Percentiles rank a stretch among this genome's conserved stretches.
Evolutionary conservation across 2,329 filamentous ascomycete species (phyloP).

Genomic region (Penicillium frequentans): DNA sequence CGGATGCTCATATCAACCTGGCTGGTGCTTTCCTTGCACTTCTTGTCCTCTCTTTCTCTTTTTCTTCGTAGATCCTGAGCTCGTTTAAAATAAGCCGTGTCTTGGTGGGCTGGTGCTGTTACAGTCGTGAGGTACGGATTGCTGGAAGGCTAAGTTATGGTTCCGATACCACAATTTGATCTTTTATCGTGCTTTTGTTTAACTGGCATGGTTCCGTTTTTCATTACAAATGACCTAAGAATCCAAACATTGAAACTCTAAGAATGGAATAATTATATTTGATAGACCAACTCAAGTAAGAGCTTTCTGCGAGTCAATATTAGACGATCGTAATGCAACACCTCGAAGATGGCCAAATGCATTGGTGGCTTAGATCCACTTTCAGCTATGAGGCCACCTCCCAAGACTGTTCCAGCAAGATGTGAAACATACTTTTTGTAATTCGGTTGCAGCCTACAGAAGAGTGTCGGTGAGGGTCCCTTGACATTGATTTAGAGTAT

Average conservation of each 20-base stretch:
- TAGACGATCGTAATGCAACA: no score
- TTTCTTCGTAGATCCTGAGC: conserved; percentile 8
- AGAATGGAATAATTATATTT: background rate
- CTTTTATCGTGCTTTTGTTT: background rate
- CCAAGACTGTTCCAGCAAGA: no score
- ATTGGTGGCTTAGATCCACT: no score
- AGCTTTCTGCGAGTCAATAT: no score
- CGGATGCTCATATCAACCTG: conserved; percentile 16
- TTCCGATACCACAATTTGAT: background rate
- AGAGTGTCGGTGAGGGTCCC: no score
- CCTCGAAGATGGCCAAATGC: no score
- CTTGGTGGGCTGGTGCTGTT: background rate
- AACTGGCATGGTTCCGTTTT: background rate
- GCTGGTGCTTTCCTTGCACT: conserved; percentile 14
- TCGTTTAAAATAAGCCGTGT: background rate
- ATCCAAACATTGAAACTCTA: background rate
- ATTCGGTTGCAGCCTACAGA: no score
- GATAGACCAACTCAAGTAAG: no score
- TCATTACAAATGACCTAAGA: background rate
- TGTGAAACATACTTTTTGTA: no score
- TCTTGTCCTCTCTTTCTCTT: background rate
- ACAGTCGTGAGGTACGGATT: background rate
- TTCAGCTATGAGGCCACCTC: no score
- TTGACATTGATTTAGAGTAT: no score
- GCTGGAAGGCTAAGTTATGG: background rate